Percentiles rank a stretch among this genome's conserved stretches.
phyloP scores from a whole-genome alignment of 2,329 filamentous ascomycete genomes.

The Cryphonectria naterciae region DNA sequence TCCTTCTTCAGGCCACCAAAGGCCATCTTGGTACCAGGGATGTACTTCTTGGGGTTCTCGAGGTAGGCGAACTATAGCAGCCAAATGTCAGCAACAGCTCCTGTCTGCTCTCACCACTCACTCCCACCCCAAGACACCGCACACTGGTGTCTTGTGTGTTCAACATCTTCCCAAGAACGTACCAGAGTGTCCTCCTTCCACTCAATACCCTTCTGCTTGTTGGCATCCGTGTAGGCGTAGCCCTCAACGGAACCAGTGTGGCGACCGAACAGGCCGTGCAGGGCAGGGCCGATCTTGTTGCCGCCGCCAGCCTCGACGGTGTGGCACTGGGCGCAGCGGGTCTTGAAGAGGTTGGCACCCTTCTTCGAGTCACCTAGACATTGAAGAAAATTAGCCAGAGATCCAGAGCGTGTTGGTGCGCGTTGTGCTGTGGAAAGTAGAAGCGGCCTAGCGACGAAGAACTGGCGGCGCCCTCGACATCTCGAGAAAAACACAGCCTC shows the following conservation, averaged over 20 bases:
- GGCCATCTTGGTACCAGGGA: constrained; percentile 99
- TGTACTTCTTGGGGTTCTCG: constrained; percentile 99
- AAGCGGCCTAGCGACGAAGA: background rate
- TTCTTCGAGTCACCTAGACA: constrained; percentile 86
- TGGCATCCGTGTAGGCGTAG: constrained; percentile 98
- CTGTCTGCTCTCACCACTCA: background rate
- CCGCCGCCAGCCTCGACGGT: constrained; percentile 86
- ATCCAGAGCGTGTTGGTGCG: no score
- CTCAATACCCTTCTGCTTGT: constrained; percentile 92
- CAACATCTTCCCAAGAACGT: constrained; percentile 40
- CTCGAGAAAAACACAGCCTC: background rate
- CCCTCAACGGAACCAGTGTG: constrained; percentile 90
- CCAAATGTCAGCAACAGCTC: constrained; percentile 7
- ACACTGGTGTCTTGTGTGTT: background rate
- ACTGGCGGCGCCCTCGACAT: constrained; percentile 1
- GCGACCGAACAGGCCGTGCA: constrained; percentile 97
- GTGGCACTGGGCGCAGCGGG: constrained; percentile 98
- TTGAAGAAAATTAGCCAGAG: constrained; percentile 4
- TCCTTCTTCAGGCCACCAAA: constrained; percentile 99
- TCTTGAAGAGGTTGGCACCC: constrained; percentile 99
- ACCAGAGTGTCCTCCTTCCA: constrained; percentile 89
- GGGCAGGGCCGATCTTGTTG: constrained; percentile 98
- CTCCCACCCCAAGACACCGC: background rate
- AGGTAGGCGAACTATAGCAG: constrained; percentile 80
- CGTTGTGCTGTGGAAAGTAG: no score